These are phyloP conservation scores for Epichloe uncinata DNA, from an alignment of 2,329 filamentous ascomycete species.

Conservation along the genomic window DNA sequence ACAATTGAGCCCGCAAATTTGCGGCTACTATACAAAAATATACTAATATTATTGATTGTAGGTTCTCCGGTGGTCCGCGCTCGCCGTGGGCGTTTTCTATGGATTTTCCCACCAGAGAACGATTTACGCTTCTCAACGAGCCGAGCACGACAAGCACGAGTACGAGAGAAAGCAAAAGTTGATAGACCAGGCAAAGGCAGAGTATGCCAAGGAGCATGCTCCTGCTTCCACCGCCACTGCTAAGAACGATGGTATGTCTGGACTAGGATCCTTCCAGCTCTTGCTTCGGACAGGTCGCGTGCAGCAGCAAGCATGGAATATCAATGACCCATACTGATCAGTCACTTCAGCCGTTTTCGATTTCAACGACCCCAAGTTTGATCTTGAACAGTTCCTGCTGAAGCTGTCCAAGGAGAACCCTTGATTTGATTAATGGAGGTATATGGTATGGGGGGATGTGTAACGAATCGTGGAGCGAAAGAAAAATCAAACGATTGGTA, in stretches of 20 bases:
- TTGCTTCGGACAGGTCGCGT: not conserved
- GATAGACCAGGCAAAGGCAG: constrained; percentile 86
- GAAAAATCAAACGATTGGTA: not conserved
- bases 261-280: not conserved
- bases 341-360: constrained; percentile 32
- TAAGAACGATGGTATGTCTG: constrained; percentile 19
- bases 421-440: constrained; percentile 18
- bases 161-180: constrained; percentile 84
- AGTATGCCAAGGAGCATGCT: constrained; percentile 68
- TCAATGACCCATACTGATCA: constrained; percentile 1
- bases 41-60: constrained; percentile 30
- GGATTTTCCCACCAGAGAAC: constrained; percentile 86
- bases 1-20: not conserved
- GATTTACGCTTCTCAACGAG: constrained; percentile 59
- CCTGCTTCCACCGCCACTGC: constrained; percentile 24
- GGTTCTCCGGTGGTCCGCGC: constrained; percentile 95
- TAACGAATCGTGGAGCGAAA: not conserved
- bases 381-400: constrained; percentile 74
- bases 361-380: constrained; percentile 78
- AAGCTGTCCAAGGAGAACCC: constrained; percentile 42
- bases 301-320: not conserved
- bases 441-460: not conserved
- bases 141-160: constrained; percentile 60
- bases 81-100: constrained; percentile 86
- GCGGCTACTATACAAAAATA: not conserved